Base-by-base conservation (phyloP, 257 asterid genomes). In the Linaria vulgaris region DNA sequence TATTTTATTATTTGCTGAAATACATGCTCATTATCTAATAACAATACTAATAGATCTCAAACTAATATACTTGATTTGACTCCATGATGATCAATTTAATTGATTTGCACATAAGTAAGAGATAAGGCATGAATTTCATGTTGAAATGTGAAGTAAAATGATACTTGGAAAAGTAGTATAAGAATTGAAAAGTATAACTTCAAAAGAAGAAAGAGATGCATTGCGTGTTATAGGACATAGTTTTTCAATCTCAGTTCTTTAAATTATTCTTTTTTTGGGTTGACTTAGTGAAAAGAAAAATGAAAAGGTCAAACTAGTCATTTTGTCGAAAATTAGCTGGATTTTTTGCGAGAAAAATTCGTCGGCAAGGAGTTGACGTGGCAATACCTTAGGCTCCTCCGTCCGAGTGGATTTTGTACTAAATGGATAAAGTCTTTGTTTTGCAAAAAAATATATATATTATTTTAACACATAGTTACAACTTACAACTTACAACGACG, bases 331-430 rank as follows among this genome's bases (percentile, higher is more conserved):
- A 44, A 11, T 14, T 8, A 5, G 56, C 22, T 61, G 37, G 58
- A 48, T 9, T 12, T 50, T 34, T 9, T 10, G 38, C 21, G 9
- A 3, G 19, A 31, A 17, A 38, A 12, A 12, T 41, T 25, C 45
- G 62, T 52, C 46, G 62, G 54, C 17, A 43, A 52, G 20, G 25
- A 55, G 43, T 27, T 31, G 63, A 24, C 56, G 70, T 17, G 70
- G 61, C 69, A 64, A 27, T 41, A 31, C 10, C 6, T 16, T 21
- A 15, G 11, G 19, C 25, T 24, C 14, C 19, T 41, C 12, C 31
- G 11, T 30, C 17, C 23, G 31, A 15, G n/a, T 22, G 11, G 9
- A 14, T 24, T n/a, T n/a, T n/a, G n/a, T n/a, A n/a, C n/a, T n/a
- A n/a, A n/a, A n/a, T n/a, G n/a, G n/a, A n/a, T n/a, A n/a, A n/a